Evolutionary conservation across 805 yeast genomes (phyloP).

Genomic region (Wilhelminamyces savonicus): DNA sequence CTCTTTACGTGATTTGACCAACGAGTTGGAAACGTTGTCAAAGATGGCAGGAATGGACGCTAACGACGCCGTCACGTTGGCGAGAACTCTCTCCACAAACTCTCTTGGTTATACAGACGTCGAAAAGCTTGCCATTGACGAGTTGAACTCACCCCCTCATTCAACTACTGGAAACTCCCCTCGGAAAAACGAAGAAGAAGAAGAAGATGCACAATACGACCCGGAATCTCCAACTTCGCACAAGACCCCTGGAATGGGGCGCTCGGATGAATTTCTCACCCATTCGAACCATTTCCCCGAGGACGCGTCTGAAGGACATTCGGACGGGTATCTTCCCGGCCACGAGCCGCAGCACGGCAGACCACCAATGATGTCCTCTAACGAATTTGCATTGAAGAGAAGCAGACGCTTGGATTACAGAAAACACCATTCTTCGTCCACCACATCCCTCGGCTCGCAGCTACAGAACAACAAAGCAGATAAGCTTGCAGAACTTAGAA

Average conservation of each 20-base stretch:
- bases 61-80: conserved; percentile 76
- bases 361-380: conserved; percentile 1
- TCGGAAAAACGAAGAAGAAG: conserved; percentile 2
- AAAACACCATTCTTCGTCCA: conserved; percentile 15
- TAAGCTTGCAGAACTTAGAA: conserved; percentile 18
- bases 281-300: too few relatives aligned
- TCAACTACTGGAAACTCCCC: conserved; percentile 5
- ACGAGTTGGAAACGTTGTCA: conserved; percentile 67
- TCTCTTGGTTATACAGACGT: conserved; percentile 54
- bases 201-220: conserved; percentile 8
- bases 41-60: conserved; percentile 74
- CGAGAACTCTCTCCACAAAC: conserved; percentile 69
- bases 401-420: conserved; percentile 36
- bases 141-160: conserved; percentile 18
- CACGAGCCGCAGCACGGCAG: background rate
- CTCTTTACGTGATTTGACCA: conserved; percentile 64
- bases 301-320: background rate
- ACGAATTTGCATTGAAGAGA: conserved; percentile 27
- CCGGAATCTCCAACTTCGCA: conserved; percentile 8
- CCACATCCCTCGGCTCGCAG: conserved; percentile 15
- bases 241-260: background rate
- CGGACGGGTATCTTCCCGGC: too few relatives aligned
- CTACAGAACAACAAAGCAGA: conserved; percentile 17
- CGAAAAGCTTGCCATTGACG: conserved; percentile 39
- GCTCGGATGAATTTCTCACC: too few relatives aligned